These are phyloP conservation scores for Candida tropicalis DNA, from an alignment of 1,139 yeast genomes.

Conservation along the genomic window DNA sequence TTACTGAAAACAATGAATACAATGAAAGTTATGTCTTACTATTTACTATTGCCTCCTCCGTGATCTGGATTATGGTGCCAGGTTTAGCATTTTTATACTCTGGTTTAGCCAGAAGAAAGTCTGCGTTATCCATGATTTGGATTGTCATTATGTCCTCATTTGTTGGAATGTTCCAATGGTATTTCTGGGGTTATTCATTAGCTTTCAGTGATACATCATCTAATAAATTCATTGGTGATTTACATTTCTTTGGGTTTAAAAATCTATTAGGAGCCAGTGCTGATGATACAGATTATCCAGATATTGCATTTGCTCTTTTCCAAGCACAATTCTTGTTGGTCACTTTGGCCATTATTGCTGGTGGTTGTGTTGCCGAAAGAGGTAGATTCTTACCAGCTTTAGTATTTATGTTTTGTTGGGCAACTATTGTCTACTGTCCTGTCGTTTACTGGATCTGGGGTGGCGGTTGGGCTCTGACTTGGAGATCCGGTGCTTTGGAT, in stretches of 20 bases:
- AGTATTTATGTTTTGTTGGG: slow-evolving; percentile 84
- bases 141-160: slow-evolving; percentile 72
- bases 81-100: slow-evolving; percentile 93
- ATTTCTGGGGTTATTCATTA: slow-evolving; percentile 95
- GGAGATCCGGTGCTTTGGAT: slow-evolving; percentile 87
- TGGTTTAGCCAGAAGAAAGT: slow-evolving; percentile 89
- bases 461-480: slow-evolving; percentile 81
- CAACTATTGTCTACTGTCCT: slow-evolving; percentile 91
- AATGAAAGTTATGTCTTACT: slow-evolving; percentile 47
- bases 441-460: slow-evolving; percentile 97
- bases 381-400: slow-evolving; percentile 86
- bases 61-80: slow-evolving; percentile 92
- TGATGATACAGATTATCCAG: slow-evolving; percentile 62
- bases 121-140: slow-evolving; percentile 90
- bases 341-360: slow-evolving; percentile 87
- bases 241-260: slow-evolving; percentile 79
- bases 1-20: slow-evolving; percentile 43
- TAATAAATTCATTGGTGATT: slow-evolving; percentile 84
- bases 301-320: slow-evolving; percentile 79
- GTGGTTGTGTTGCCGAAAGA: slow-evolving; percentile 89
- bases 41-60: slow-evolving; percentile 61
- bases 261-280: slow-evolving; percentile 59
- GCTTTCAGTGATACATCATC: slow-evolving; percentile 79
- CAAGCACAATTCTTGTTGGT: slow-evolving; percentile 93
- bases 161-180: slow-evolving; percentile 91